Percentiles rank a stretch among this genome's conserved stretches.
Conservation (phyloP, 1,284 basidiomycete genomes). For the Polyporus tsugae region DNA sequence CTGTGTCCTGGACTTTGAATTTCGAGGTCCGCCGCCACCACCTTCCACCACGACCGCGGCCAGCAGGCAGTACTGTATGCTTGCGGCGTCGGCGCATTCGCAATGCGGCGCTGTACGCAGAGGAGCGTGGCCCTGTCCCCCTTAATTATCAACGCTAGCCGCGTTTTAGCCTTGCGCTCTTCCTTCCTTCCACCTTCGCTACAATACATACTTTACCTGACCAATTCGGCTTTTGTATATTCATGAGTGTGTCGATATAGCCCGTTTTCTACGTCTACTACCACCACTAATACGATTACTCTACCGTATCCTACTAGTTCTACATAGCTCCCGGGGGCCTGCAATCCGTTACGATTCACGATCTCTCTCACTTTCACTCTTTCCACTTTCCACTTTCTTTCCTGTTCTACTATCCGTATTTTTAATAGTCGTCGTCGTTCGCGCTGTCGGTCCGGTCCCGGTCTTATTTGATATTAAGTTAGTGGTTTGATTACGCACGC, state of each 20-base stretch:
- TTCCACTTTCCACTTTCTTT: neutral
- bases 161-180: constrained; percentile 23
- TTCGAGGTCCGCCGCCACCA: constrained; percentile 13
- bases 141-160: constrained; percentile 35
- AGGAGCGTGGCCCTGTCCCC: neutral
- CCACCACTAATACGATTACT: constrained; percentile 6
- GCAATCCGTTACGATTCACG: neutral
- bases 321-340: neutral
- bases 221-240: constrained; percentile 19
- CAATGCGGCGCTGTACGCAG: neutral
- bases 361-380: neutral
- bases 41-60: constrained; percentile 6
- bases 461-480: neutral
- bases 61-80: constrained; percentile 1
- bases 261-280: neutral
- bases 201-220: constrained; percentile 12
- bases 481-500: neutral
- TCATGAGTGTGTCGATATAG: constrained; percentile 13
- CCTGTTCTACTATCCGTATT: neutral
- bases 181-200: constrained; percentile 17
- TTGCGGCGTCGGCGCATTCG: constrained; percentile 9
- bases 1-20: neutral
- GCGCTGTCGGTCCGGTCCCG: neutral
- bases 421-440: neutral
- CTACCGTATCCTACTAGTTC: neutral